These are phyloP conservation scores for Plasmodium fragile DNA, from an alignment of 169 alveolate species.

Conservation along the genomic window DNA sequence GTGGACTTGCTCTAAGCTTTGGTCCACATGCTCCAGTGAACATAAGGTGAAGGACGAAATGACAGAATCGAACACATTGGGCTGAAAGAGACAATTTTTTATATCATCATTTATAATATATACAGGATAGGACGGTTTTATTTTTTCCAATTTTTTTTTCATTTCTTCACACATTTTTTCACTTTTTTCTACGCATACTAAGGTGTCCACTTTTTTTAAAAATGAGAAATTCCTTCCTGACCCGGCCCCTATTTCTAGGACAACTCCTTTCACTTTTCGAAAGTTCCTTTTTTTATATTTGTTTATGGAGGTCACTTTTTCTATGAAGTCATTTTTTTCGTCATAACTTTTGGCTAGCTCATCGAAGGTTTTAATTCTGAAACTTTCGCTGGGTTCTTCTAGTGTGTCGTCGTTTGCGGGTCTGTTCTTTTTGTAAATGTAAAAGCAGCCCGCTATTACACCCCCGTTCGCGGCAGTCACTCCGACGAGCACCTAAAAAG, in stretches of 20 bases:
- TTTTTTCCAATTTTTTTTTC: constrained; percentile 80
- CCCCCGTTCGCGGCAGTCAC: constrained; percentile 73
- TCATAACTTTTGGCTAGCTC: constrained; percentile 71
- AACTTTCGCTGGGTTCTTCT: constrained; percentile 47
- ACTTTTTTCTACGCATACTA: constrained; percentile 84
- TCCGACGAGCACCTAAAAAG: constrained; percentile 58
- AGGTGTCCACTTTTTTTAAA: constrained; percentile 79
- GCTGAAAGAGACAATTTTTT: constrained; percentile 74
- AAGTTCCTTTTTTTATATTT: constrained; percentile 75
- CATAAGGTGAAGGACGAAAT: constrained; percentile 85
- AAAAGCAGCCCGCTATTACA: constrained; percentile 47
- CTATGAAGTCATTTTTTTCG: constrained; percentile 75
- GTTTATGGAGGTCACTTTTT: constrained; percentile 59
- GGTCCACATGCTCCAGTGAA: constrained; percentile 83
- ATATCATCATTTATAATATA: constrained; percentile 82
- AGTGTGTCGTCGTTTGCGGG: constrained; percentile 41
- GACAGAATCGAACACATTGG: constrained; percentile 82
- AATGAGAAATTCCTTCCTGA: constrained; percentile 79
- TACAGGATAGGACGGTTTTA: constrained; percentile 84
- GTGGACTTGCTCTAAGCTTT: constrained; percentile 76
- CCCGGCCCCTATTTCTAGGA: constrained; percentile 87
- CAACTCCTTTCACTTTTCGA: constrained; percentile 83
- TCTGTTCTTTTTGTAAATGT: constrained; percentile 57
- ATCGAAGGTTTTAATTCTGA: constrained; percentile 60
- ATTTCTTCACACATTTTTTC: constrained; percentile 83